Evolutionary conservation across 371 early-diverging fungal genomes (phyloP), one percentile per base, ranked within the genome.

Genomic region (Batkoa obscura): DNA sequence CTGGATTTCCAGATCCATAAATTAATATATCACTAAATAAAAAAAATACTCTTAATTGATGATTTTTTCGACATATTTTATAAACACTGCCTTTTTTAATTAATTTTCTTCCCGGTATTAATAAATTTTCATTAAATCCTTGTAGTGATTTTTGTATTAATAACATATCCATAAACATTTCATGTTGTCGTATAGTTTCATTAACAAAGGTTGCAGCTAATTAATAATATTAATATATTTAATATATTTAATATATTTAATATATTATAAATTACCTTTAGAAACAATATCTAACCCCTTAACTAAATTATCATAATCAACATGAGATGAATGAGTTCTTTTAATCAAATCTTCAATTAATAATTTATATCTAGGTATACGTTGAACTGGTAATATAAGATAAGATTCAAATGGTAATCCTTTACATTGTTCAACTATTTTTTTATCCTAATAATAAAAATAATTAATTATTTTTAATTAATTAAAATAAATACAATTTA

Each of bases 341-440:
- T 69, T 72, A 17, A 83, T 66, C 41, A 90, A 64, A 34, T 78
- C 72, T 57, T 80, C 78, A 30, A 88, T 70, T 10, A 90, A 66
- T 55, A 90, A 65, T 59, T 68, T 71, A 72, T 88, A 89, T 12
- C 88, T 2, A 4, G 86, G 87, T 43, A 90, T 76, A 8, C 90
- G 68, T 63, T 90, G 90, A 43, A 90, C 80, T 3, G 90, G 90
- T 35, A 87, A 64, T 50, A 88, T 78, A 60, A 89, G 63, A 64
- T 80, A 85, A 33, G 85, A 71, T 55, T 83, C 80, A 45, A 90
- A 75, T 55, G 69, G 71, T 57, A 88, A 63, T n/a, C 66, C 69
- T 46, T 66, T 68, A 62, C 79, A 74, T 43, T 78, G 72, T 43
- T 68, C 64, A 23, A 57, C 62, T 13, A 65, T 59, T 6, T 63